A percentile compares a stretch with the other conserved stretches of the same genome.
Evolutionary conservation across 176 grass and related monocot genomes (phyloP).

Genomic region (Neostapfia colusana): DNA sequence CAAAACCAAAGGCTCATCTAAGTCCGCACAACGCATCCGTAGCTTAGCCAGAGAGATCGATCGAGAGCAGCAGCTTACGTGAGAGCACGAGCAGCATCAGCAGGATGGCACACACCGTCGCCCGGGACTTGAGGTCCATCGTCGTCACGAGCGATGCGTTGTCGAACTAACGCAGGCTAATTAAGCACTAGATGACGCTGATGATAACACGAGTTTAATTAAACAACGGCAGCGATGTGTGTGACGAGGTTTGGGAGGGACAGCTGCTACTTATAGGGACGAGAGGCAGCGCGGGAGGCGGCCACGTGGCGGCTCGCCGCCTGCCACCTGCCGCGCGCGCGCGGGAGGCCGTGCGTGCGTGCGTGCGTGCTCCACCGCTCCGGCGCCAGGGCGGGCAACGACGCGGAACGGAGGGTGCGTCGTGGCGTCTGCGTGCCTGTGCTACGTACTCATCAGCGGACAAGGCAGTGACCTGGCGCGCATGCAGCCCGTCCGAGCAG

Average conservation of each 20-base stretch:
- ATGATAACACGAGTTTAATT: not conserved
- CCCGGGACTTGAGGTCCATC: constrained; percentile 37
- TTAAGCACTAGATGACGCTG: not conserved
- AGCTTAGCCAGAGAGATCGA: too few species aligned
- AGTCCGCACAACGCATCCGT: not conserved
- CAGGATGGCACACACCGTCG: constrained; percentile 13
- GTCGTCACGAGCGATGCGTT: not conserved
- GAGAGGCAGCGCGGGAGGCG: not conserved
- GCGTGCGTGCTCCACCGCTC: not conserved
- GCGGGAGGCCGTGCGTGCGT: too few species aligned
- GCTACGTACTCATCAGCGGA: not conserved
- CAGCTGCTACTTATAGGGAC: not conserved
- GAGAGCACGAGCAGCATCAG: constrained; percentile 40
- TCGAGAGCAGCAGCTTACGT: not conserved
- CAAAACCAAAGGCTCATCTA: not conserved
- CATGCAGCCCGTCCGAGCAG: not conserved
- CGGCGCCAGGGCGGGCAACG: not conserved
- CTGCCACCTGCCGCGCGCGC: not conserved
- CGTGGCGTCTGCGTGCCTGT: too few species aligned
- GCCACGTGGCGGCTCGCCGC: not conserved
- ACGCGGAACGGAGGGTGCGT: not conserved
- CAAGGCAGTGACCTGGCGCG: not conserved
- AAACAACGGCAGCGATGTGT: not conserved
- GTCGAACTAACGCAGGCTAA: not conserved
- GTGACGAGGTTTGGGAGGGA: not conserved